Conservation (phyloP, 768 basidiomycete genomes). For the Russula sp. region DNA sequence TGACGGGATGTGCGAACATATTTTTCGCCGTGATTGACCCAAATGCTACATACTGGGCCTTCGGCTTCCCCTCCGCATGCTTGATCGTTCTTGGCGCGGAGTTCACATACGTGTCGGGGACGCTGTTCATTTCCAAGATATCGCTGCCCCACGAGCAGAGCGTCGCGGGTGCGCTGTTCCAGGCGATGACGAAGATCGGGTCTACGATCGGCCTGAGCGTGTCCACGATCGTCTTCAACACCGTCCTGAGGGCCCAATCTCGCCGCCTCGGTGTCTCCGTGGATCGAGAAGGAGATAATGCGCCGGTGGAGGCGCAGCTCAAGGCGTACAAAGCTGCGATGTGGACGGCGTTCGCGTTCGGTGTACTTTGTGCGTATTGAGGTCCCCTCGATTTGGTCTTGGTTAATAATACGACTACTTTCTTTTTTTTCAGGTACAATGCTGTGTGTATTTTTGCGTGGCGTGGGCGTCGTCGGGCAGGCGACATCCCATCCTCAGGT, state of each 20-base stretch:
- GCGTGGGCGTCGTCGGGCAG: conserved; percentile 40
- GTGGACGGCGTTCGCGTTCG: conserved; percentile 61
- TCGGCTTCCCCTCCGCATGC: conserved; percentile 62
- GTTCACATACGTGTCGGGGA: conserved; percentile 68
- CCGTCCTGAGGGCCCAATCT: conserved; percentile 36
- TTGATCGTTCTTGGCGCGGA: conserved; percentile 70
- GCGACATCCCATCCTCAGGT: not conserved
- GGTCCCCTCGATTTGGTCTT: not conserved
- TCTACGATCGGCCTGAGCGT: conserved; percentile 65
- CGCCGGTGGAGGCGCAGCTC: conserved; percentile 38
- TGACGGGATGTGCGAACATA: conserved; percentile 53
- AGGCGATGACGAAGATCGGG: conserved; percentile 76
- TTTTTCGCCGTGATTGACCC: conserved; percentile 66
- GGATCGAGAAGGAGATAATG: conserved; percentile 28
- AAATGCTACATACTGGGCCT: conserved; percentile 61
- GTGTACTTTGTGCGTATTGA: conserved; percentile 44
- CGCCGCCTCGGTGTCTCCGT: conserved; percentile 31
- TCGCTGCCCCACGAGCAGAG: conserved; percentile 65
- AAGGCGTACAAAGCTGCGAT: conserved; percentile 55
- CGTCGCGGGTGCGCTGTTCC: conserved; percentile 68
- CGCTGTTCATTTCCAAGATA: conserved; percentile 67
- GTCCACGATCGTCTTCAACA: conserved; percentile 64
- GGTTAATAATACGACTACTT: not conserved
- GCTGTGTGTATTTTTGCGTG: conserved; percentile 29
- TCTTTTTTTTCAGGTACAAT: conserved; percentile 5